A percentile compares a stretch with the other conserved stretches of the same genome.
These are phyloP conservation scores for Phaseolus coccineus DNA, from an alignment of 331 rosid genomes.

Conservation along the genomic window DNA sequence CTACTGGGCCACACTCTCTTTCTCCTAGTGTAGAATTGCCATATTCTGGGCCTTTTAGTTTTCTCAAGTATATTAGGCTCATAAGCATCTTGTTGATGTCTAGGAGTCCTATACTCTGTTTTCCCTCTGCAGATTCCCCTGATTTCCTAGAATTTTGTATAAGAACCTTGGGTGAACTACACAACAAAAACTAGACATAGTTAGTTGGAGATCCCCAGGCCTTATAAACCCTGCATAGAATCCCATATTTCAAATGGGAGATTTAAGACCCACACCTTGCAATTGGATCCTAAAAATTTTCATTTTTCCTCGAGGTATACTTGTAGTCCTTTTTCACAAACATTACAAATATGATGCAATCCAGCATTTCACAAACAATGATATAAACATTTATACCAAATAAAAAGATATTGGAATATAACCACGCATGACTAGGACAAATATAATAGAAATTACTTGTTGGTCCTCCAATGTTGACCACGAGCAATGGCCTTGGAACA, in stretches of 20 bases:
- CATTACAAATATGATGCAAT: background rate
- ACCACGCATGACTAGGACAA: constrained; percentile 9
- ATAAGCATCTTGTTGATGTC: too few relatives aligned
- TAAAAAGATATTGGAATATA: background rate
- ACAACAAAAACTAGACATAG: background rate
- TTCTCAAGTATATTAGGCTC: too few relatives aligned
- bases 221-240: background rate
- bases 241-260: background rate
- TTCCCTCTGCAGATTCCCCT: constrained; percentile 1
- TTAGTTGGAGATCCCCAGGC: background rate
- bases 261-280: background rate
- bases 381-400: constrained; percentile 24
- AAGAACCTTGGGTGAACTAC: background rate
- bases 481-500: constrained; percentile 86
- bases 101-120: background rate
- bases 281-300: background rate
- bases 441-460: constrained; percentile 60
- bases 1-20: too few relatives aligned
- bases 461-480: constrained; percentile 89
- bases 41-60: too few relatives aligned
- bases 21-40: too few relatives aligned
- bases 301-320: background rate
- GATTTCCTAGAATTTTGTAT: background rate
- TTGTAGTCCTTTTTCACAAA: background rate
- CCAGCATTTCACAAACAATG: constrained; percentile 28